Conservation (phyloP, 2,329 filamentous ascomycete species). For the Karstenula rhodostoma region DNA sequence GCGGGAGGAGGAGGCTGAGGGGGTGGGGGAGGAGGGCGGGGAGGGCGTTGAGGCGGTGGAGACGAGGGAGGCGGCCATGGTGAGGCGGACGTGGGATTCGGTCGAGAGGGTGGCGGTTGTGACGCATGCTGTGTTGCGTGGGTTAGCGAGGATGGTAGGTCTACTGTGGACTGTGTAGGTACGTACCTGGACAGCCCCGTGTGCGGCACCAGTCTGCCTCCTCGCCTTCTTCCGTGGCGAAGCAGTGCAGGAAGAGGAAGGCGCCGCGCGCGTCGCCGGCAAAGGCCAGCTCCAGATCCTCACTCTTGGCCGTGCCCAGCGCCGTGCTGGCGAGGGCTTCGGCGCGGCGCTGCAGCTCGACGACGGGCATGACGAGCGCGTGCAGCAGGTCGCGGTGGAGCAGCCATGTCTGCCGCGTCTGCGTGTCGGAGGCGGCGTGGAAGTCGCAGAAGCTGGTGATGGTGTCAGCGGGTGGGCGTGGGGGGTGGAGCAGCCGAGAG, state of each 20-base stretch:
- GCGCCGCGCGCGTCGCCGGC: slow-evolving; percentile 64
- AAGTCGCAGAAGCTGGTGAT: slow-evolving; percentile 53
- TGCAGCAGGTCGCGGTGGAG: slow-evolving; percentile 68
- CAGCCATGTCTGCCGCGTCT: slow-evolving; percentile 53
- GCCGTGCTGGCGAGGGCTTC: slow-evolving; percentile 60
- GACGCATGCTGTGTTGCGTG: slow-evolving; percentile 53
- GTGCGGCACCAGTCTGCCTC: slow-evolving; percentile 67
- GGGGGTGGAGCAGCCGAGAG: slow-evolving; percentile 12
- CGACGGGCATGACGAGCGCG: slow-evolving; percentile 65
- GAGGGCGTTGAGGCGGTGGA: slow-evolving; percentile 43
- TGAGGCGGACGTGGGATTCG: slow-evolving; percentile 57
- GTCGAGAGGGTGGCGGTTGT: slow-evolving; percentile 55
- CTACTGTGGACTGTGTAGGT: too few relatives aligned
- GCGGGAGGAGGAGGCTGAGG: slow-evolving; percentile 23
- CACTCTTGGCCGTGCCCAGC: slow-evolving; percentile 56
- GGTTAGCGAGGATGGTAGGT: neutral
- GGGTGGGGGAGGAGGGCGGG: slow-evolving; percentile 9
- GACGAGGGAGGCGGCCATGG: slow-evolving; percentile 58
- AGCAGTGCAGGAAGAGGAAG: slow-evolving; percentile 67
- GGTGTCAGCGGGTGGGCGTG: neutral
- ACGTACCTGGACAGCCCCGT: slow-evolving; percentile 59
- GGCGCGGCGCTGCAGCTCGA: slow-evolving; percentile 64
- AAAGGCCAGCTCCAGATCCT: slow-evolving; percentile 66
- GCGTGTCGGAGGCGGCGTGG: slow-evolving; percentile 46
- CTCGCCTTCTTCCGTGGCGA: slow-evolving; percentile 59